Base-by-base conservation (phyloP, 495 filamentous ascomycete genomes). In the Oleoguttula mirabilis region DNA sequence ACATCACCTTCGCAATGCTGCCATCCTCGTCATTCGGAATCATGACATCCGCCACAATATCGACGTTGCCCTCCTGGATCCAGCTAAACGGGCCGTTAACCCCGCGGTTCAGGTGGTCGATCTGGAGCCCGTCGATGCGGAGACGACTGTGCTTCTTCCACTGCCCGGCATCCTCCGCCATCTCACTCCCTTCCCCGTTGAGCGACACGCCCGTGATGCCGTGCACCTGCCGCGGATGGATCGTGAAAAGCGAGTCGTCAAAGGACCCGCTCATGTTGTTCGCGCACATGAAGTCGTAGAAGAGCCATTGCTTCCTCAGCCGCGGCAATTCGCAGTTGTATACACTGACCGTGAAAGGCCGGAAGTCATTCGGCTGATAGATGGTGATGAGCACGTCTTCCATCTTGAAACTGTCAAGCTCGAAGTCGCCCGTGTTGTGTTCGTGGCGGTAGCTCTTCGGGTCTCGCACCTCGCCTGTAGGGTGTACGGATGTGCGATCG, bases 71-170 rank as follows among this genome's bases (percentile, higher is more conserved):
- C 60, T 93, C 82, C 54, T 88, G 79, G 28, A 98, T 98, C 90
- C 90, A 98, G 0, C 84, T 88, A 58, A 98, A 96, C 0, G 88
- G 90, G 0, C 90, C 92, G 48, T 90, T 77, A 4, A 94, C 81
- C 22, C 90, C 88, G 24, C 86, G 80, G 55, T 98, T 98, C 2
- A 98, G 69, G 59, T 98, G 90, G 55, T 95, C 88, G 41, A 98
- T 93, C 54, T 82, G 92, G 4, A 98, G 70, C 7, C 83, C 86
- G 55, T 95, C 90, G 48, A 98, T 90, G 12, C 90, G 75, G 21
- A 94, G 71, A 36, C 90, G 71, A 54, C 76, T 90, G 42, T 90
- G 84, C 56, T 94, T 95, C 66, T 95, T 93, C 87, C 86, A 98
- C 0, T 72, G 70, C 21, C 63, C 68, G 7, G 68, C 65, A 22